Evolutionary conservation across 2,329 filamentous ascomycete species (phyloP).

Genomic region (Fusarium solani-melongenae): DNA sequence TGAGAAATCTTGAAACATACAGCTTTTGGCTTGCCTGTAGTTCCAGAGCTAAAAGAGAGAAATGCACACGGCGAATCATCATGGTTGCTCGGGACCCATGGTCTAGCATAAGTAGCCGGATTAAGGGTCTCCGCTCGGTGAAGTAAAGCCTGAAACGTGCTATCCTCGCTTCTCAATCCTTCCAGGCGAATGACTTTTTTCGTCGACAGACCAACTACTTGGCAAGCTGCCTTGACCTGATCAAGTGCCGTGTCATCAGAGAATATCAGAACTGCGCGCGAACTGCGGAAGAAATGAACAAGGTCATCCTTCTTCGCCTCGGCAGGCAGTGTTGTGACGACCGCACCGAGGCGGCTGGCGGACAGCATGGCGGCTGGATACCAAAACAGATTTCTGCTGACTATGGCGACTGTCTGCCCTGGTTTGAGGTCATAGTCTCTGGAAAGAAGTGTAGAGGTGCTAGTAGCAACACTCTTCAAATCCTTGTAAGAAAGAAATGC

Average conservation of each 20-base stretch:
- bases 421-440: neutral
- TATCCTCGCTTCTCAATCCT: neutral
- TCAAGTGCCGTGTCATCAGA: neutral
- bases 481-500: neutral
- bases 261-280: neutral
- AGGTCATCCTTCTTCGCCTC: neutral
- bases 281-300: neutral
- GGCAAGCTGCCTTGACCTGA: neutral
- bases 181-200: neutral
- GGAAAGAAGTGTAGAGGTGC: neutral
- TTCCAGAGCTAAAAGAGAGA: neutral
- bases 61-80: neutral
- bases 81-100: neutral
- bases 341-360: neutral
- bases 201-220: neutral
- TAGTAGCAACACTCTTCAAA: neutral
- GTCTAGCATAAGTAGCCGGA: neutral
- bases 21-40: neutral
- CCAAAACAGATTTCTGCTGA: constrained; percentile 5
- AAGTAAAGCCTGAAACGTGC: neutral
- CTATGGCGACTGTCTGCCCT: neutral
- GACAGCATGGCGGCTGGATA: constrained; percentile 2
- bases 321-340: neutral
- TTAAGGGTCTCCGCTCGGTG: neutral
- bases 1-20: neutral